Conservation (phyloP, 2,329 filamentous ascomycete genomes). For the Neobulgaria alba region DNA sequence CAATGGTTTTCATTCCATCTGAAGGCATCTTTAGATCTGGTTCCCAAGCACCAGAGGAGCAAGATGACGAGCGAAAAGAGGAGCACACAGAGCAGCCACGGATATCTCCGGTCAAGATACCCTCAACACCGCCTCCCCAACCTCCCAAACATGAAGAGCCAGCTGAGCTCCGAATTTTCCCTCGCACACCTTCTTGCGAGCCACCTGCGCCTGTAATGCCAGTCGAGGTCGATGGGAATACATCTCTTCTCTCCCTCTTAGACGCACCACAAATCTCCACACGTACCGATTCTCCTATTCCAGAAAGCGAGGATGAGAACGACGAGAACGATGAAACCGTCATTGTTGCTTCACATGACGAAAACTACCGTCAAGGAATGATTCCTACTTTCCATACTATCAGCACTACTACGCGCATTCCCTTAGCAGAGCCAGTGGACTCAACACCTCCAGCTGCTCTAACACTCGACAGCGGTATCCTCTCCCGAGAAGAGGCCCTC, state of each 20-base stretch:
- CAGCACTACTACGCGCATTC: slow-evolving; percentile 28
- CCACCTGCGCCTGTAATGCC: slow-evolving; percentile 46
- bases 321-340: slow-evolving; percentile 28
- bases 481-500: slow-evolving; percentile 66
- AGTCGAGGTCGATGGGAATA: slow-evolving; percentile 43
- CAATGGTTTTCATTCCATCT: slow-evolving; percentile 45
- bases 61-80: too few relatives aligned
- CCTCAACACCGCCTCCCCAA: neutral
- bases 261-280: slow-evolving; percentile 38
- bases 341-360: neutral
- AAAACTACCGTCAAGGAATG: neutral
- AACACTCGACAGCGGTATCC: slow-evolving; percentile 44
- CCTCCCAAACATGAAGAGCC: neutral
- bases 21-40: slow-evolving; percentile 56
- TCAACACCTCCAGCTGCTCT: slow-evolving; percentile 13
- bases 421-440: slow-evolving; percentile 23
- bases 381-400: slow-evolving; percentile 26
- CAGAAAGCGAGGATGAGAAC: slow-evolving; percentile 11
- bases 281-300: slow-evolving; percentile 14
- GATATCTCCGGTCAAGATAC: slow-evolving; percentile 19
- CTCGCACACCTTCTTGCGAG: slow-evolving; percentile 53
- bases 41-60: too few relatives aligned
- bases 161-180: slow-evolving; percentile 31
- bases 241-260: slow-evolving; percentile 52
- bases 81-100: slow-evolving; percentile 21